Base-by-base conservation (phyloP, 331 rosid genomes). In the Malus hybrid region DNA sequence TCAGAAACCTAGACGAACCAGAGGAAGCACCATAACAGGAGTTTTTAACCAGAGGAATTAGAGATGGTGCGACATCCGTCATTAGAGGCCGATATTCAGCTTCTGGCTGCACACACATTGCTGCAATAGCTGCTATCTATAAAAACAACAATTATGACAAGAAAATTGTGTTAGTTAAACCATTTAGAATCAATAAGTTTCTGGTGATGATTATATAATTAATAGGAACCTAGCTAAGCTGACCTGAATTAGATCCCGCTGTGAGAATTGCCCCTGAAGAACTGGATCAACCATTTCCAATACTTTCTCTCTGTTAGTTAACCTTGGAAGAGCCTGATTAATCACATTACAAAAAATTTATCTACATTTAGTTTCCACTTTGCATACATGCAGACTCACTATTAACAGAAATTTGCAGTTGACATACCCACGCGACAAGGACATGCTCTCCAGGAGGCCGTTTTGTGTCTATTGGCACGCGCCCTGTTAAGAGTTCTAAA, bases 61-160 rank as follows among this genome's bases (percentile, higher is more conserved):
- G 83, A 46, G 99, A 92, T 73, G 91, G 99, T 34, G 90, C 93
- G 18, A 95, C 97, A 68, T 95, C 99, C 5, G 97, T 88, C 97
- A 92, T 95, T 50, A 95, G 82, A 13, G 99, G 99, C 70, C 99
- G 83, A 81, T 92, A 95, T 62, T 87, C 97, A 75, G 97, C 96
- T 89, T 95, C 97, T 73, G 97, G 93, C 85, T 92, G 99, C 83
- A 92, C 91, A 78, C 99, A 95, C 97, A 92, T 87, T 63, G 99
- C 99, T 77, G 99, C 99, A 68, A 95, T 89, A 52, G 99, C 99
- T 15, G 99, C 99, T 72, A 90, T 66, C 97, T 95, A 77, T 24
- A 77, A 52, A 30, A 26, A 77, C 65, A 61, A 36, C 67, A 19
- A 18, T n/a, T 64, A 66, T 66, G 62, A 53, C 53, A 77, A 72